Evolutionary conservation across 768 basidiomycete genomes (phyloP).

Genomic region (Lactarius akahatsu): DNA sequence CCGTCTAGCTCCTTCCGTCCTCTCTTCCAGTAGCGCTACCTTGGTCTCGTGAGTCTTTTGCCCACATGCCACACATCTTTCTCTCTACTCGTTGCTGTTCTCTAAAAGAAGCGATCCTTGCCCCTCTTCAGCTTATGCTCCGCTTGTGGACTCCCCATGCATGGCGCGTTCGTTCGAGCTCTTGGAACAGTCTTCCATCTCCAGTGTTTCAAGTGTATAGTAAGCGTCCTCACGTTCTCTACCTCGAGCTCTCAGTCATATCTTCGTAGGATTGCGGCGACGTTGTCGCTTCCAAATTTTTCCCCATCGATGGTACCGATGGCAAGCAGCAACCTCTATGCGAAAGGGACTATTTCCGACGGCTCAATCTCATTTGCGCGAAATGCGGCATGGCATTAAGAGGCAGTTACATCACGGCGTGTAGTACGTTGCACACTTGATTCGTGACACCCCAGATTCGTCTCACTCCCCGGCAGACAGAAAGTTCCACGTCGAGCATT

Average conservation of each 20-base stretch:
- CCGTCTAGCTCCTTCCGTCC: slow-evolving; percentile 44
- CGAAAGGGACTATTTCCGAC: slow-evolving; percentile 96
- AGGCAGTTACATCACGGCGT: slow-evolving; percentile 98
- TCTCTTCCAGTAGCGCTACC: slow-evolving; percentile 57
- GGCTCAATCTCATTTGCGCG: slow-evolving; percentile 93
- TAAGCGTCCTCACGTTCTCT: slow-evolving; percentile 42
- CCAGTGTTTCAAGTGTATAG: slow-evolving; percentile 98
- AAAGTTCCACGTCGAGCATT: slow-evolving; percentile 99
- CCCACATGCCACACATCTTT: background rate
- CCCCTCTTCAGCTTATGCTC: slow-evolving; percentile 59
- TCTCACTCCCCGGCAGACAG: slow-evolving; percentile 61
- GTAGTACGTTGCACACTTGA: slow-evolving; percentile 62
- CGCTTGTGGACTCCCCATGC: slow-evolving; percentile 78
- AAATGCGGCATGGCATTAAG: slow-evolving; percentile 93
- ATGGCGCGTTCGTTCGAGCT: slow-evolving; percentile 95
- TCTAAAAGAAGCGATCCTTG: slow-evolving; percentile 6
- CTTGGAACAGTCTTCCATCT: slow-evolving; percentile 91
- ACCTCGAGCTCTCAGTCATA: slow-evolving; percentile 19
- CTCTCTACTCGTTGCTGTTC: background rate
- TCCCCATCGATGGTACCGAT: slow-evolving; percentile 92
- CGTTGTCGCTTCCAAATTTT: slow-evolving; percentile 97
- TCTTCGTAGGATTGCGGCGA: slow-evolving; percentile 82
- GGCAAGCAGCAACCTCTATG: slow-evolving; percentile 92
- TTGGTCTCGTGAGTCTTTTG: slow-evolving; percentile 31
- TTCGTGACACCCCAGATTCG: slow-evolving; percentile 18